Evolutionary conservation across 2,329 filamentous ascomycete species (phyloP).

Genomic region (Karstenula rhodostoma): DNA sequence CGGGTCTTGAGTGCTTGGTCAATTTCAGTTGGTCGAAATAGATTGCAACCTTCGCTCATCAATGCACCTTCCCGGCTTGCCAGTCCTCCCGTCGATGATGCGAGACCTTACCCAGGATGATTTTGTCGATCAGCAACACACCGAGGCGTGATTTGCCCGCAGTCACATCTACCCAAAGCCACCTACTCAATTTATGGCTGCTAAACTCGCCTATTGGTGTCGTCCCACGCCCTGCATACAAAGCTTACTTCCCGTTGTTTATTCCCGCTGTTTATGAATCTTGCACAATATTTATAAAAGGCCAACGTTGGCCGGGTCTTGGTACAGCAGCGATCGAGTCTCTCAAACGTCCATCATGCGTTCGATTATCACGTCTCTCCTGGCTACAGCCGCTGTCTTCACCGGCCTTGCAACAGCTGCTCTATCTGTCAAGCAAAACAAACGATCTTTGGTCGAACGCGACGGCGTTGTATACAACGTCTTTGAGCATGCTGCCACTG

Average conservation of each 20-base stretch:
- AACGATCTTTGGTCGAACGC: conserved; percentile 32
- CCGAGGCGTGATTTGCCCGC: conserved; percentile 14
- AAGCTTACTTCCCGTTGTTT: conserved; percentile 12
- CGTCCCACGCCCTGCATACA: conserved; percentile 9
- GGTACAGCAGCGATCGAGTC: not conserved
- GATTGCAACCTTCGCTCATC: conserved; percentile 18
- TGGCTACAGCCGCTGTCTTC: conserved; percentile 23
- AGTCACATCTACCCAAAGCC: conserved; percentile 6
- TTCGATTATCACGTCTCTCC: conserved; percentile 16
- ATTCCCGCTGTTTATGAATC: too few relatives aligned
- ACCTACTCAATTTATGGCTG: conserved; percentile 29
- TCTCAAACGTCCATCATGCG: conserved; percentile 18
- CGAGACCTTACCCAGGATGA: conserved; percentile 12
- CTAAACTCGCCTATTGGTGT: conserved; percentile 8
- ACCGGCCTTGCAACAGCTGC: conserved; percentile 22
- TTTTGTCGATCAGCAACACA: conserved; percentile 9
- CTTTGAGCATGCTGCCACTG: conserved; percentile 40
- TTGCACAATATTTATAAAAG: conserved; percentile 3
- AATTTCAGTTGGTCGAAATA: conserved; percentile 19
- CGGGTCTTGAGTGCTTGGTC: not conserved
- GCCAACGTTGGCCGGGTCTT: not conserved
- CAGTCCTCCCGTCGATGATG: conserved; percentile 15
- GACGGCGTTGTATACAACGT: conserved; percentile 36
- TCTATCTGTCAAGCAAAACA: conserved; percentile 27
- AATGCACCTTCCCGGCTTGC: conserved; percentile 20